Conservation (phyloP, 1,139 yeast genomes). For the Pichia sp. region DNA sequence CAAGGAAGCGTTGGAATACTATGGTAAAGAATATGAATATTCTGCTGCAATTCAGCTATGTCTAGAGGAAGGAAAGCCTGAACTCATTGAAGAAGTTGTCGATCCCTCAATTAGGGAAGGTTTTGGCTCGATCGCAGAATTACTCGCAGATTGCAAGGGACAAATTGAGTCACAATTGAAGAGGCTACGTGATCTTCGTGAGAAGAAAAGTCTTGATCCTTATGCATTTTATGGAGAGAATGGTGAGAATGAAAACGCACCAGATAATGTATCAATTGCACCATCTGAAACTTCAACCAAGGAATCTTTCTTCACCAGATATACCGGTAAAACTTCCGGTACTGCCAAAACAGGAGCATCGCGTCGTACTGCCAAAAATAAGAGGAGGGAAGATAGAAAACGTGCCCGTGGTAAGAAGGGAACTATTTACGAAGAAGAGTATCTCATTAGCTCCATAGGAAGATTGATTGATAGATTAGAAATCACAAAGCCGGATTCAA, state of each 20-base stretch:
- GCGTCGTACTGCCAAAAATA: slow-evolving; percentile 83
- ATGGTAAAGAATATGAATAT: slow-evolving; percentile 71
- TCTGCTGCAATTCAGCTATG: slow-evolving; percentile 75
- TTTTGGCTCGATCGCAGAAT: slow-evolving; percentile 80
- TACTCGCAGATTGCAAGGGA: slow-evolving; percentile 84
- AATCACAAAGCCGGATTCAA: slow-evolving; percentile 71
- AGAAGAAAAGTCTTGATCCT: slow-evolving; percentile 80
- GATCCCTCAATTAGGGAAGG: slow-evolving; percentile 81
- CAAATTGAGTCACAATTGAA: slow-evolving; percentile 80
- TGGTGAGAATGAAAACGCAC: slow-evolving; percentile 64
- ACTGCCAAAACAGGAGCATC: slow-evolving; percentile 97
- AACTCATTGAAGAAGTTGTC: slow-evolving; percentile 53
- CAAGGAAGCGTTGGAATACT: slow-evolving; percentile 58
- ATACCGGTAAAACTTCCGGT: slow-evolving; percentile 92
- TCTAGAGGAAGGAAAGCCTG: slow-evolving; percentile 36
- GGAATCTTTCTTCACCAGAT: slow-evolving; percentile 89
- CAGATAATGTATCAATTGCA: slow-evolving; percentile 92
- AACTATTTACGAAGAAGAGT: slow-evolving; percentile 94
- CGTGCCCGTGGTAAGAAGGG: slow-evolving; percentile 97
- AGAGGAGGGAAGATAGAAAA: slow-evolving; percentile 92
- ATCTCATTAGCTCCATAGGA: slow-evolving; percentile 81
- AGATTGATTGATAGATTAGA: slow-evolving; percentile 80
- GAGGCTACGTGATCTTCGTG: slow-evolving; percentile 78
- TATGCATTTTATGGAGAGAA: slow-evolving; percentile 69
- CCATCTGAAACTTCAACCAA: slow-evolving; percentile 91